These are phyloP conservation scores for Cryptococcus jaspeensis DNA, from an alignment of 1,284 basidiomycete genomes.

Conservation along the genomic window DNA sequence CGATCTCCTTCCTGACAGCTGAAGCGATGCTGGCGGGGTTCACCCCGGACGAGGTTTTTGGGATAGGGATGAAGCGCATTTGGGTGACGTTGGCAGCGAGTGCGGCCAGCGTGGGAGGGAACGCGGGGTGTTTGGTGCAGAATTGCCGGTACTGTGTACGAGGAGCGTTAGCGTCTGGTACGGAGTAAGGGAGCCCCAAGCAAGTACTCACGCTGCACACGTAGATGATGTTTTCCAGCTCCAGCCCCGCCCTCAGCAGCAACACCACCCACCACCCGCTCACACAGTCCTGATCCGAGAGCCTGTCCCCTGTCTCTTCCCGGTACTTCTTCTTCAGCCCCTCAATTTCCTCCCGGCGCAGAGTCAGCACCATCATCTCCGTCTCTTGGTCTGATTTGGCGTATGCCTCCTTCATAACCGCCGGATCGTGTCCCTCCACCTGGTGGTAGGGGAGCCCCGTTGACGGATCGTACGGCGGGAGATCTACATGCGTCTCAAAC, in stretches of 20 bases:
- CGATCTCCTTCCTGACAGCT: constrained; percentile 2
- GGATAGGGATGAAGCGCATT: constrained; percentile 23
- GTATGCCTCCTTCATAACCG: background rate
- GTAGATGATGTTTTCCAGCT: constrained; percentile 20
- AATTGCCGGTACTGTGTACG: constrained; percentile 26
- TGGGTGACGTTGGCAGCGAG: constrained; percentile 33
- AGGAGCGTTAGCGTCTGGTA: background rate
- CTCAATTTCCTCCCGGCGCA: constrained; percentile 1
- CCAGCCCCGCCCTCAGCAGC: constrained; percentile 19
- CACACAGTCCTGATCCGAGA: constrained; percentile 26
- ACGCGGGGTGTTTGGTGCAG: constrained; percentile 19
- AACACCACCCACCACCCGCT: constrained; percentile 28
- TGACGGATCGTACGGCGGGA: background rate
- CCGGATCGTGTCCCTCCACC: background rate
- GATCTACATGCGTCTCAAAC: background rate
- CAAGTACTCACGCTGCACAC: constrained; percentile 25
- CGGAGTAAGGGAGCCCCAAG: background rate
- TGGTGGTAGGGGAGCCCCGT: background rate
- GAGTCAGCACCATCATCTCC: constrained; percentile 1
- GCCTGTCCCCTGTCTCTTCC: background rate
- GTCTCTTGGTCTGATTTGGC: background rate
- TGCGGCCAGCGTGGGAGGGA: constrained; percentile 24
- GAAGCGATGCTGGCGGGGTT: background rate
- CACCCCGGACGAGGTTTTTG: background rate
- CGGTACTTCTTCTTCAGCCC: background rate